Evolutionary conservation across 1,139 yeast genomes (phyloP).

Genomic region (Scheffersomyces segobiensis): DNA sequence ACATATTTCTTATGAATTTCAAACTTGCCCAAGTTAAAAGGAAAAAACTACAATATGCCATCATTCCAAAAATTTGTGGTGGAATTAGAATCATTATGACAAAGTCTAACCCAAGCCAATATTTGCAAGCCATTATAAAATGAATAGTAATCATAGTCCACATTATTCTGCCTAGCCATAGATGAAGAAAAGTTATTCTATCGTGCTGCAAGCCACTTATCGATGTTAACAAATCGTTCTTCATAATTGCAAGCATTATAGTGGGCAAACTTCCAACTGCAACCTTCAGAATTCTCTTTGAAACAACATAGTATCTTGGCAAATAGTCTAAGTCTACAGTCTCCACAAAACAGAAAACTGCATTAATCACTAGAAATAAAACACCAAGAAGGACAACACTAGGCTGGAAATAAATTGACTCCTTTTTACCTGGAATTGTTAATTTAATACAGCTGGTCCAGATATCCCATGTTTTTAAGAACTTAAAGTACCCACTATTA

Average conservation of each 20-base stretch:
- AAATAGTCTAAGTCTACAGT: conserved; percentile 38
- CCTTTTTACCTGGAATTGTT: conserved; percentile 14
- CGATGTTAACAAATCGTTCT: conserved; percentile 37
- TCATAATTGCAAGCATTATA: conserved; percentile 31
- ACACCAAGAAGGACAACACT: conserved; percentile 28
- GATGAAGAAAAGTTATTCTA: conserved; percentile 34
- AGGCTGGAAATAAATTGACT: conserved; percentile 34
- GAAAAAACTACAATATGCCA: conserved; percentile 38
- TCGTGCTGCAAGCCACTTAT: conserved; percentile 41
- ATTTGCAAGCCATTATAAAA: conserved; percentile 26
- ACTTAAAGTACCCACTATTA: conserved; percentile 17
- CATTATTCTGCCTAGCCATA: conserved; percentile 41
- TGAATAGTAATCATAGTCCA: conserved; percentile 37
- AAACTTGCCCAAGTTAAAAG: conserved; percentile 35
- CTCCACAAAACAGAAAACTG: conserved; percentile 20
- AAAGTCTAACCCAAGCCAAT: conserved; percentile 40
- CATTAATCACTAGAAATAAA: conserved; percentile 28
- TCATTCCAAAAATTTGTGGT: conserved; percentile 48
- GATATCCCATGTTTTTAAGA: conserved; percentile 23
- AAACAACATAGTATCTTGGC: conserved; percentile 35
- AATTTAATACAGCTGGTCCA: conserved; percentile 23
- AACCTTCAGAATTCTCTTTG: conserved; percentile 40
- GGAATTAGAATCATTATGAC: conserved; percentile 40
- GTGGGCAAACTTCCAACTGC: conserved; percentile 39
- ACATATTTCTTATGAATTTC: conserved; percentile 32